These are phyloP conservation scores for Talaromyces sp. DNA, from an alignment of 2,329 filamentous ascomycete genomes.

Conservation along the genomic window DNA sequence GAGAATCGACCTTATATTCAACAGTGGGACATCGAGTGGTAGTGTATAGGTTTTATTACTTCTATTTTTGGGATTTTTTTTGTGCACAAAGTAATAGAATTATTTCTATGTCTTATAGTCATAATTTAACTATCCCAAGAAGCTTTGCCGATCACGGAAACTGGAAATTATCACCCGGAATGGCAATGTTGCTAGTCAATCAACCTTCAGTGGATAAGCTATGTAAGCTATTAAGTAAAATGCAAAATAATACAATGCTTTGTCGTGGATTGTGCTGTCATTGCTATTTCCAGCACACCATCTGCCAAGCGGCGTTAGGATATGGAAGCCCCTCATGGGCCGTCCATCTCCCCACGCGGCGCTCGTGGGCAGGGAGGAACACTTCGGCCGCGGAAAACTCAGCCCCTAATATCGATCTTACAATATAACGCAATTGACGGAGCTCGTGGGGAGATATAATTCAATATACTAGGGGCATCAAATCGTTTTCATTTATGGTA, in stretches of 20 bases:
- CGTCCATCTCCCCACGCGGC: not conserved
- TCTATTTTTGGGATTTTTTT: not conserved
- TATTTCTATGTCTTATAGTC: not conserved
- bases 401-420: not conserved
- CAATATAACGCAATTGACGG: not conserved
- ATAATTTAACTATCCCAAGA: not conserved
- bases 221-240: not conserved
- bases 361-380: not conserved
- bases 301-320: not conserved
- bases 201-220: not conserved
- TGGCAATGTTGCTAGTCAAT: not conserved
- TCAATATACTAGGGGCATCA: not conserved
- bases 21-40: conserved; percentile 27
- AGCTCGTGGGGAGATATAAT: not conserved
- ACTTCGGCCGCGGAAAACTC: not conserved
- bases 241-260: not conserved
- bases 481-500: not conserved
- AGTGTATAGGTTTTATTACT: not conserved
- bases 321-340: not conserved
- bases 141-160: not conserved
- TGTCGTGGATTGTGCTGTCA: not conserved
- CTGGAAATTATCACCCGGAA: not conserved
- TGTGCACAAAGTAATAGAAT: not conserved
- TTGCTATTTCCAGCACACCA: not conserved
- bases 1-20: conserved; percentile 45